Base-by-base conservation (phyloP, 257 asterid species). In the Plantago ovata region DNA sequence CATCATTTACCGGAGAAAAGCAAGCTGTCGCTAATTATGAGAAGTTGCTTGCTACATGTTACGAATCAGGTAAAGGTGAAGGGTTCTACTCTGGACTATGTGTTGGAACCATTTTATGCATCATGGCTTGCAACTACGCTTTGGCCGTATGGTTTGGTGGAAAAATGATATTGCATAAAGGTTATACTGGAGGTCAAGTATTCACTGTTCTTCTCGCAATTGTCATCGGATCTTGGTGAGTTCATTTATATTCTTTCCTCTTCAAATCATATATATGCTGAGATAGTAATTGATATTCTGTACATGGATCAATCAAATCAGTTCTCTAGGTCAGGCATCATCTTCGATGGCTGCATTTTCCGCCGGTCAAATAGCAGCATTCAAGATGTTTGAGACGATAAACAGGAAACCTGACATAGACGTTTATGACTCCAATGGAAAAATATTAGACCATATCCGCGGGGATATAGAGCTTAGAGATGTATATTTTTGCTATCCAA, bases 1-100 rank as follows among this genome's bases (percentile, higher is more conserved):
- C 89, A 16, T 84, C 94, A 12, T 84, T 77, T 49, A 84, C 89
- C 4, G 87, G 94, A 43, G 94, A 84, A 58, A 79, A 77, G 67
- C 70, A 65, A 50, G 94, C 89, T 6, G 71, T 77, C 60, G 75
- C 75, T 41, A 66, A 63, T n/a, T 84, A 79, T 39, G 79, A 77
- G 13, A 75, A 68, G 77, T 75, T 81, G 64, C 81, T 81, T 7
- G 39, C 41, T 12, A 62, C 67, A 66, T 84, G 87, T 8, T 84
- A 84, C 41, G 36, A 48, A 32, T 75, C 81, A 0, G 83, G 84
- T 20, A 76, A 79, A 7, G 71, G 69, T 4, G 83, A 79, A 72
- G 83, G 84, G 36, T 74, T 63, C 72, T 80, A 78, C 1, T 62
- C 69, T 16, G 94, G 94, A 20, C 64, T 84, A 42, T 87, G 89